Percentiles rank a stretch among this genome's conserved stretches.
Evolutionary conservation across 176 grass and related monocot species (phyloP).

Genomic region (Hyparrhenia diplandra): DNA sequence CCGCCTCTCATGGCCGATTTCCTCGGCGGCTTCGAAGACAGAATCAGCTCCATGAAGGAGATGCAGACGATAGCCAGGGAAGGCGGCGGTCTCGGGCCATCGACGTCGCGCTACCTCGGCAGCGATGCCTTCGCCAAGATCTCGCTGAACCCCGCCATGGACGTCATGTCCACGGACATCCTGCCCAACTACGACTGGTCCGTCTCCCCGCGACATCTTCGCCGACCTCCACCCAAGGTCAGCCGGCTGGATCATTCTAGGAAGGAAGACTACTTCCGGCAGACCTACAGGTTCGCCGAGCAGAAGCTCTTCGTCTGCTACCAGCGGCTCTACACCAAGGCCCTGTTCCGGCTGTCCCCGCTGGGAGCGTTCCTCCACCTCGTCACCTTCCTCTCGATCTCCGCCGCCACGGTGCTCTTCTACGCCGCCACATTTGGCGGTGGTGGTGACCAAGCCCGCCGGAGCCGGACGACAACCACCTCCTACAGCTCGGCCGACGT

Average conservation of each 20-base stretch:
- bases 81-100: background rate
- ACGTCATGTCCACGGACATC: constrained; percentile 35
- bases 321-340: constrained; percentile 31
- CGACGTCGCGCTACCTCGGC: constrained; percentile 2
- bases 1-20: constrained; percentile 21
- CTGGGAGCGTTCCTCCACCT: constrained; percentile 9
- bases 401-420: constrained; percentile 17
- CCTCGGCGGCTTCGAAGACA: constrained; percentile 17
- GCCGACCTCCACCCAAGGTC: background rate
- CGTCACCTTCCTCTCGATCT: background rate
- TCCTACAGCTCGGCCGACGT: background rate
- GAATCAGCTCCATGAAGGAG: constrained; percentile 18
- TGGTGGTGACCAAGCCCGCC: background rate
- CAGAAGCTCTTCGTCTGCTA: constrained; percentile 19
- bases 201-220: constrained; percentile 28
- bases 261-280: background rate
- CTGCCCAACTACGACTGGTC: constrained; percentile 32
- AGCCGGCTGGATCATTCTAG: background rate
- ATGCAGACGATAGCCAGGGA: background rate
- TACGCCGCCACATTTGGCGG: too few species aligned
- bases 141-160: constrained; percentile 30
- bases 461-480: too few species aligned
- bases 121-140: constrained; percentile 20
- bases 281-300: constrained; percentile 16
- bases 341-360: background rate